Base-by-base conservation (phyloP, 116 monocot genomes). In the Phalaenopsis hybrid region DNA sequence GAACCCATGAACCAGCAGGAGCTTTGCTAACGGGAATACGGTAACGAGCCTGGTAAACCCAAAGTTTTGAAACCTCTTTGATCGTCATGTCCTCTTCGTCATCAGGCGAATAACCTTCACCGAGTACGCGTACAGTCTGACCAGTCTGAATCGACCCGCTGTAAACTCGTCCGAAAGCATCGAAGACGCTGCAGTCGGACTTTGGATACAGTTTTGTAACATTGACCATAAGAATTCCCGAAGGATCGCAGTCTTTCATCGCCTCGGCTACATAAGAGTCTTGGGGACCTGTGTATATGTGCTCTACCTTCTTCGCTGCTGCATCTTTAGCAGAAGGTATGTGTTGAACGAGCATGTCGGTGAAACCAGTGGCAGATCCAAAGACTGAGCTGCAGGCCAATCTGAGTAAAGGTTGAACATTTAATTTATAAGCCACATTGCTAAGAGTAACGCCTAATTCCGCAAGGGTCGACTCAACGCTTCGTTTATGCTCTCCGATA, bases 81-180 rank as follows among this genome's bases (percentile, higher is more conserved):
- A 93, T 80, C 23, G 98, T 98, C 91, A 93, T 95, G 68, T 98
- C 98, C 82, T 98, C 98, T 87, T 94, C 98, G 73, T 98, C 98
- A 78, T 94, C 95, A n/a, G 98, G 98, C 8, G 98, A 98, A 85
- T 98, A 98, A 51, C 93, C 91, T 88, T 98, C 98, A 72, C 98
- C 98, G 9, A 98, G 83, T 9, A 98, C 98, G n/a, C 90, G 91
- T 37, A 98, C 74, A 1, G 92, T 91, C 81, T 98, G 95, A 79
- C 98, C 98, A 67, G 98, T 95, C 79, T 89, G 88, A 78, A 98
- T 94, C 5, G 98, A 94, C 21, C 98, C 98, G 82, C 95, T 95
- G 51, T 95, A 98, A 61, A 98, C 89, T 52, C 98, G 86, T 43
- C 98, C 98, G 86, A 95, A 98, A 18, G 95, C 98, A 92, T 98